A percentile compares a stretch with the other conserved stretches of the same genome.
These are phyloP conservation scores for Austroboletus novae-zelandiae DNA, from an alignment of 1,284 basidiomycete genomes.

Conservation along the genomic window DNA sequence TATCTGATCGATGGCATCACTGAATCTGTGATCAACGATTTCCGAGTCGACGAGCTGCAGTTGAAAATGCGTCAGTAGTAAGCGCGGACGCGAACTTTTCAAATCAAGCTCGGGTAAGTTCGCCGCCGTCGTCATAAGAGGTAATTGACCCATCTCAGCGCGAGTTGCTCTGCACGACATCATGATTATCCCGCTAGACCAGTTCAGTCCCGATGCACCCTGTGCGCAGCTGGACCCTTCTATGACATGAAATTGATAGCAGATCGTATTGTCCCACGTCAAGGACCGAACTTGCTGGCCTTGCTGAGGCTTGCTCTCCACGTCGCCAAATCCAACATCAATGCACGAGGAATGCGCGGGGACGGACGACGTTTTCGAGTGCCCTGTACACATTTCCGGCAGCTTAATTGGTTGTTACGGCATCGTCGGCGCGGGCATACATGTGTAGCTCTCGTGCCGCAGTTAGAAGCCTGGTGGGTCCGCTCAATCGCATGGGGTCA, in stretches of 20 bases:
- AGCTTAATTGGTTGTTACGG: conserved; percentile 10
- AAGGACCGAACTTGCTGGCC: conserved; percentile 4
- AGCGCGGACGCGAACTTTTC: conserved; percentile 1
- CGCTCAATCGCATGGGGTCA: no score
- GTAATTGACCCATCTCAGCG: not conserved
- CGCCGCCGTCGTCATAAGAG: not conserved
- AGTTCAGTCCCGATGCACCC: not conserved
- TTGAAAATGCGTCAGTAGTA: not conserved
- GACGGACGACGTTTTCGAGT: not conserved
- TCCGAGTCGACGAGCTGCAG: conserved; percentile 2
- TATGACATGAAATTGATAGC: conserved; percentile 6
- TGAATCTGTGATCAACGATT: conserved; percentile 9
- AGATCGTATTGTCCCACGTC: conserved; percentile 1
- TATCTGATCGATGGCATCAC: conserved; percentile 1
- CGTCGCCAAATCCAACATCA: conserved; percentile 1
- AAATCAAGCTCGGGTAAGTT: conserved; percentile 6
- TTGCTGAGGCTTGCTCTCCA: not conserved
- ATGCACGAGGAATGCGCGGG: conserved; percentile 14
- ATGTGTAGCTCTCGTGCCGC: not conserved
- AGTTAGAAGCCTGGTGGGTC: not conserved
- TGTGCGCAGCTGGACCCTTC: conserved; percentile 17
- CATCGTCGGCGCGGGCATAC: not conserved
- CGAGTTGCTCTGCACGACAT: not conserved
- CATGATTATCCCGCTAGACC: not conserved
- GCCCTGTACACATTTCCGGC: not conserved